Conservation (phyloP, 495 filamentous ascomycete species). For the Venustampulla echinocandica region DNA sequence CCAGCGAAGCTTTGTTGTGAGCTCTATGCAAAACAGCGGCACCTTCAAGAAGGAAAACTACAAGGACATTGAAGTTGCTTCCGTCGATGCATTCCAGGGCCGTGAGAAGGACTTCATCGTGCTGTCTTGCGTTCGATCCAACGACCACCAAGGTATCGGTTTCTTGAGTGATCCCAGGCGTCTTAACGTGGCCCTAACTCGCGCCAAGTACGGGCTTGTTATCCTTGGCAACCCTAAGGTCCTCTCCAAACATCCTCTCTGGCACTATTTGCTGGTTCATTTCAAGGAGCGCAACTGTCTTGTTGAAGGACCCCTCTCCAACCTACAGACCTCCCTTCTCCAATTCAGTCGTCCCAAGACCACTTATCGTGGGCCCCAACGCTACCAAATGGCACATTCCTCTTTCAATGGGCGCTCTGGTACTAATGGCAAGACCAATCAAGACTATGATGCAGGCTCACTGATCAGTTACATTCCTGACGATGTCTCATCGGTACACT, state of each 20-base stretch:
- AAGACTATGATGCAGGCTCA: constrained; percentile 79
- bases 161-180: constrained; percentile 97
- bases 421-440: constrained; percentile 37
- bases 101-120: constrained; percentile 99
- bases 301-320: constrained; percentile 93
- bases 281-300: constrained; percentile 97
- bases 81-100: constrained; percentile 97
- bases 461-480: constrained; percentile 92
- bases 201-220: constrained; percentile 91
- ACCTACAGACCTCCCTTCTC: constrained; percentile 86
- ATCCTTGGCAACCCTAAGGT: constrained; percentile 99
- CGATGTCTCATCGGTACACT: constrained; percentile 93
- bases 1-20: constrained; percentile 96
- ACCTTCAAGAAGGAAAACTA: constrained; percentile 98
- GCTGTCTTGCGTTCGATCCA: constrained; percentile 94
- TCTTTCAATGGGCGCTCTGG: constrained; percentile 28
- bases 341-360: constrained; percentile 94
- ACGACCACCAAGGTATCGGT: constrained; percentile 98
- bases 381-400: constrained; percentile 69
- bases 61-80: constrained; percentile 98
- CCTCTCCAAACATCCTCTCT: constrained; percentile 91
- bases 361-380: constrained; percentile 81
- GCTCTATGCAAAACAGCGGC: constrained; percentile 95
- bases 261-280: constrained; percentile 92
- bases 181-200: constrained; percentile 96